Base-by-base conservation (phyloP, 2,329 filamentous ascomycete genomes). In the Neofusicoccum umdonicola region DNA sequence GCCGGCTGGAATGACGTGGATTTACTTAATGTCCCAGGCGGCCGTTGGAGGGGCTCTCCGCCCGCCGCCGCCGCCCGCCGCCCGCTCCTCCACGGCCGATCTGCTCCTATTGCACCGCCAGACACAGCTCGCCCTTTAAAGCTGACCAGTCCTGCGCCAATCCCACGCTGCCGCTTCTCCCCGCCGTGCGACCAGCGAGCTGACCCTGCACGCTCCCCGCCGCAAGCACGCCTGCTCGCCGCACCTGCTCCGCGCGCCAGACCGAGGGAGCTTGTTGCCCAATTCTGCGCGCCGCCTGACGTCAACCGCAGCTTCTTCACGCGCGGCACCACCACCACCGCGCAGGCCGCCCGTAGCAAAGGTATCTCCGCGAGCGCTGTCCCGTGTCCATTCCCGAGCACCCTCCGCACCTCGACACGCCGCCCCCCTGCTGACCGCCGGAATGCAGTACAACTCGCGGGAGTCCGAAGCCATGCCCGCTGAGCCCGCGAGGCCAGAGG, bases 401-500 rank as follows among this genome's bases (percentile, higher is more conserved):
- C 31, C 47, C 45, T 17, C 42, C 45, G 27, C 31, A 39, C 15
- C 12, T 27, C 27, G n/a, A 12, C 27, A 31, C 27, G 27, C 27
- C 27, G 4, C 4, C 6, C 27, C 27, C 27, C 27, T 7, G 56
- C 47, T 52, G 45, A 61, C 54, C 56, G 45, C 45, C n/a, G 27
- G 19, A 37, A 51, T 51, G 44, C 61, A 56, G 50, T 12, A 12
- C 48, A 13, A 44, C 41, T 15, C 61, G 48, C 31, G 41, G 27
- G 56, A 35, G 22, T 8, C 15, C 44, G 47, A 22, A 27, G 56
- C 56, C 56, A 64, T 64, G 62, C 11, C 62, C 45, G 44, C 63
- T 42, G 44, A 42, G 47, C 58, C 61, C 37, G 44, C 61, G 61
- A 63, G 65, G 37, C 61, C 65, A 27, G 45, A 62, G 34, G 19